A percentile compares a stretch with the other conserved stretches of the same genome.
These are phyloP conservation scores for Boletus albobrunnescens DNA, from an alignment of 1,284 basidiomycete genomes.

Conservation along the genomic window DNA sequence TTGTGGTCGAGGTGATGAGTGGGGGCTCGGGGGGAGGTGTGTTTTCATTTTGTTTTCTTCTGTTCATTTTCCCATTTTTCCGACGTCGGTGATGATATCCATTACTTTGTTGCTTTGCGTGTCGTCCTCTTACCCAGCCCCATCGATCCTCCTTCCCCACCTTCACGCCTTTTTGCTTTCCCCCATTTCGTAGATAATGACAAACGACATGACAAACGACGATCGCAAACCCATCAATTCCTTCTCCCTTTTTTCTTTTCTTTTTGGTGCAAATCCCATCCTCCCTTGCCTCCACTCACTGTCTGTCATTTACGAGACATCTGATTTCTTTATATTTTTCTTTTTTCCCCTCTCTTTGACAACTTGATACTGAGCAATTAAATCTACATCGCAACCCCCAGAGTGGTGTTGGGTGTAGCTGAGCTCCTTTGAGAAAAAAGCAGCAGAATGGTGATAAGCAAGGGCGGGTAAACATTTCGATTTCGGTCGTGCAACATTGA, in stretches of 20 bases:
- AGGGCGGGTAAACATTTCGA: background rate
- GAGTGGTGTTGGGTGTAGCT: no score
- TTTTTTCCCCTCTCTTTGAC: background rate
- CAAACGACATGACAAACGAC: conserved; percentile 11
- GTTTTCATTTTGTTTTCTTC: conserved; percentile 1
- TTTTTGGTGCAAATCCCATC: background rate
- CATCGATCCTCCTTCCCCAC: background rate
- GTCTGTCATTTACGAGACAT: conserved; percentile 15
- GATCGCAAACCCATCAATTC: conserved; percentile 1
- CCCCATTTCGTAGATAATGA: background rate
- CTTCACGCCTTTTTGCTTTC: background rate
- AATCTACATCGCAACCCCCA: background rate
- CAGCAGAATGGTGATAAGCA: no score
- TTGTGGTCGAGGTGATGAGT: conserved; percentile 63
- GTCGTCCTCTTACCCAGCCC: background rate
- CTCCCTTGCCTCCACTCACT: background rate
- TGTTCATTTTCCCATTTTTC: background rate
- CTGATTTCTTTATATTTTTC: background rate
- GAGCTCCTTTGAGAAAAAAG: no score
- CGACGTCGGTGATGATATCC: conserved; percentile 17
- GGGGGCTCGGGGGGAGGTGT: conserved; percentile 4
- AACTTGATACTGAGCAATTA: background rate
- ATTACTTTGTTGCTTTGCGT: background rate
- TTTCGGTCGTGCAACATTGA: background rate
- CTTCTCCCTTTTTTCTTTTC: background rate